These are phyloP conservation scores for Scedosporium aurantiacum DNA, from an alignment of 2,329 filamentous ascomycete species.

Conservation along the genomic window DNA sequence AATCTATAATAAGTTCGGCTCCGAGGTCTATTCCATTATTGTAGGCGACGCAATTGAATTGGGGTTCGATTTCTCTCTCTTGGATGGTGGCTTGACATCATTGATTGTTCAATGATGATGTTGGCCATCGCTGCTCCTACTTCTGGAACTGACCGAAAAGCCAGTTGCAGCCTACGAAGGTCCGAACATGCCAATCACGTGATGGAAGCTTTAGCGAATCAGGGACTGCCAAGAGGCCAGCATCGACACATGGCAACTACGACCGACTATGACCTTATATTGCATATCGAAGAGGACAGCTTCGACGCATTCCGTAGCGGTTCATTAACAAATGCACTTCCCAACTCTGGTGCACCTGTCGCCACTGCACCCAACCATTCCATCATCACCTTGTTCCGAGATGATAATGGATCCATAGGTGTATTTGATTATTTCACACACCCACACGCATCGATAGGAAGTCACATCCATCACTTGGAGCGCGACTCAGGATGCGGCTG, in stretches of 20 bases:
- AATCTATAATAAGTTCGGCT: no score
- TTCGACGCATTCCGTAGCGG: neutral
- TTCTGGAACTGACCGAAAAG: no score
- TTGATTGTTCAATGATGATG: no score
- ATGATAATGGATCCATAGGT: slow-evolving; percentile 6
- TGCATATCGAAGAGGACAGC: neutral
- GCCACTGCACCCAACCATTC: neutral
- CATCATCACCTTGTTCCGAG: neutral
- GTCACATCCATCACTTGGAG: neutral
- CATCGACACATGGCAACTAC: slow-evolving; percentile 7
- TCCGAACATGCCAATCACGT: slow-evolving; percentile 1
- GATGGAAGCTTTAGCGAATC: neutral
- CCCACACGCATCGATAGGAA: neutral
- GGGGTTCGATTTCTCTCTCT: no score
- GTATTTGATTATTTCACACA: neutral
- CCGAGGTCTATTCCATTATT: no score
- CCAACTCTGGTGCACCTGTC: neutral
- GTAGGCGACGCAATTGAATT: no score
- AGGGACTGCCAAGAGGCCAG: neutral
- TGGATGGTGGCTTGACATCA: no score
- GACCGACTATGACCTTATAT: neutral
- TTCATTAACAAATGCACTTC: neutral
- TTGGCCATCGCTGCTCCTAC: no score
- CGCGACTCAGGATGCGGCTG: slow-evolving; percentile 35
- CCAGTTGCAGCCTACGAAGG: no score